phyloP scores from a whole-genome alignment of 148 eudicot genomes.

The Limonium bicolor region DNA sequence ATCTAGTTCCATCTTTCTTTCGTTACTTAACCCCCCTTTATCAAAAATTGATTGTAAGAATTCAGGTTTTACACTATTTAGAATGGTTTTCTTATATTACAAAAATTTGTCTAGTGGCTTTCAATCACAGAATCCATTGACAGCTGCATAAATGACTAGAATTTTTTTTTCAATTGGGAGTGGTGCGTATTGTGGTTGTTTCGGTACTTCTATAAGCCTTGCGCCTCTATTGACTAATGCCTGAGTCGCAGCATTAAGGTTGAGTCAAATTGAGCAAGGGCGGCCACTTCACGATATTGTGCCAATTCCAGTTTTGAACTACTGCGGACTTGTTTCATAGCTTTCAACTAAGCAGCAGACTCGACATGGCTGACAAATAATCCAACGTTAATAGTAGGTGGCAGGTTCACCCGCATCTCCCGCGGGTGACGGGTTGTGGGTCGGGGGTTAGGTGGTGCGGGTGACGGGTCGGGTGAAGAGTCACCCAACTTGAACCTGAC shows the following conservation, averaged over 20 bases:
- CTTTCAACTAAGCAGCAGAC: background rate
- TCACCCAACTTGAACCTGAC: too few relatives aligned
- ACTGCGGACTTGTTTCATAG: background rate
- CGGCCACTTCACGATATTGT: background rate
- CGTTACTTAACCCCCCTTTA: background rate
- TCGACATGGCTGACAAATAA: too few relatives aligned
- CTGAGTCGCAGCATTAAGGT: background rate
- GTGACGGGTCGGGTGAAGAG: too few relatives aligned
- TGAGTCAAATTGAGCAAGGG: background rate
- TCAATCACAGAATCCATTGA: conserved; percentile 12
- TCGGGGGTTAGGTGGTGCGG: too few relatives aligned
- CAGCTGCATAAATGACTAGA: conserved; percentile 7
- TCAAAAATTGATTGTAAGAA: background rate
- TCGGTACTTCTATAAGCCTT: too few relatives aligned
- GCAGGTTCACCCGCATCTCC: too few relatives aligned
- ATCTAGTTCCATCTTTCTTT: conserved; percentile 2
- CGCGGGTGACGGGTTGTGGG: too few relatives aligned
- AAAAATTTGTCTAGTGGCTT: conserved; percentile 3
- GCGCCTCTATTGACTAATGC: too few relatives aligned
- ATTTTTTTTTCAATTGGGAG: conserved; percentile 5
- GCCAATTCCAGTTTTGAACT: background rate
- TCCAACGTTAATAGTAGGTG: too few relatives aligned
- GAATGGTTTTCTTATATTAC: conserved; percentile 2
- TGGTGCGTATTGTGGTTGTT: too few relatives aligned
- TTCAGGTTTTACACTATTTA: conserved; percentile 1